phyloP scores from a whole-genome alignment of 192 early-diverging fungal genomes.

The Rhizoclosmatium sp. region DNA sequence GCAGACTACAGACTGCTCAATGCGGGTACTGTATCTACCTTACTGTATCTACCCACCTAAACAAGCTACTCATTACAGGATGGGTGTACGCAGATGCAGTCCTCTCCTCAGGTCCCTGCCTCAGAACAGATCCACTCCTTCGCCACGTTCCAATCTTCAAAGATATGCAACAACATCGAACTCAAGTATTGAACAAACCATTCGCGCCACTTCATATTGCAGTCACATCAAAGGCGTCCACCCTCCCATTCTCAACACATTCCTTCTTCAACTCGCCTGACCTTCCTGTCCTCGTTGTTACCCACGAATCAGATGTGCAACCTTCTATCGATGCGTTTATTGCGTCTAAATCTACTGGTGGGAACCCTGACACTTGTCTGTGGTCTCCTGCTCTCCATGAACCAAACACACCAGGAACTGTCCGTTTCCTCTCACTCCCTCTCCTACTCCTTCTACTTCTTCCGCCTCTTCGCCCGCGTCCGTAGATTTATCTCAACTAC shows the following conservation, averaged over 20 bases:
- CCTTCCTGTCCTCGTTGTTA: conserved; percentile 8
- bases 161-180: conserved; percentile 42
- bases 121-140: conserved; percentile 36
- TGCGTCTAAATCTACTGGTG: background rate
- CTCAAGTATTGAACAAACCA: conserved; percentile 14
- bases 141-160: conserved; percentile 9
- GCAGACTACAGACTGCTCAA: conserved; percentile 51
- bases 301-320: background rate
- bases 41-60: background rate
- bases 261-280: conserved; percentile 22
- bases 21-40: conserved; percentile 15
- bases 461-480: background rate
- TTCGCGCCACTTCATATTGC: conserved; percentile 33
- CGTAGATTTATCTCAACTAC: background rate
- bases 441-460: background rate
- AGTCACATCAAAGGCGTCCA: conserved; percentile 13
- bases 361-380: background rate
- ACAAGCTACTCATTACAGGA: conserved; percentile 2
- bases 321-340: background rate
- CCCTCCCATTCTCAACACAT: conserved; percentile 7
- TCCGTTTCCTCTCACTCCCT: conserved; percentile 16
- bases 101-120: conserved; percentile 36
- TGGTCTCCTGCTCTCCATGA: background rate
- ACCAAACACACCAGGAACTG: conserved; percentile 12
- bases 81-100: conserved; percentile 52